These are phyloP conservation scores for Artemisia argyi DNA, from an alignment of 129 eudicot species.

Conservation along the genomic window DNA sequence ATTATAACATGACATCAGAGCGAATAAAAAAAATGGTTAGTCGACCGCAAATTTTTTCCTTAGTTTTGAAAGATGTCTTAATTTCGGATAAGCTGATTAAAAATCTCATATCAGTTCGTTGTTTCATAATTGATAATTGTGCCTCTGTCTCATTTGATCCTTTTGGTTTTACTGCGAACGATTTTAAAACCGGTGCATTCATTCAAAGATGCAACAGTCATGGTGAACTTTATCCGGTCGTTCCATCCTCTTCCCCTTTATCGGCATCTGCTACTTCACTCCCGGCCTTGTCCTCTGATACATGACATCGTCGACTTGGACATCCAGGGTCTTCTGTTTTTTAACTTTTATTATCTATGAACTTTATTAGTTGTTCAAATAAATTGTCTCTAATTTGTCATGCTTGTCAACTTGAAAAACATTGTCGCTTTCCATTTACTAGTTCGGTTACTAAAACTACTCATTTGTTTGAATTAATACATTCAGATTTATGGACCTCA, in stretches of 20 bases:
- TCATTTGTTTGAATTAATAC: background rate
- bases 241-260: too few relatives aligned
- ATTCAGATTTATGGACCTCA: background rate
- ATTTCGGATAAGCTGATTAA: background rate
- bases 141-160: background rate
- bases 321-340: background rate
- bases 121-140: background rate
- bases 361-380: background rate
- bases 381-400: background rate
- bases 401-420: background rate
- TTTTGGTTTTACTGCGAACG: background rate
- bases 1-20: too few relatives aligned
- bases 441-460: background rate
- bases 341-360: background rate
- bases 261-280: background rate
- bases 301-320: background rate
- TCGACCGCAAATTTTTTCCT: too few relatives aligned
- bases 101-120: background rate
- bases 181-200: background rate
- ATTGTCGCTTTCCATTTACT: background rate
- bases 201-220: background rate
- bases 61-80: background rate
- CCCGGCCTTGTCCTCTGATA: background rate
- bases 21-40: too few relatives aligned
- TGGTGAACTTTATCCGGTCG: background rate